These are phyloP conservation scores for Botryotinia convoluta DNA, from an alignment of 2,329 filamentous ascomycete genomes.

Conservation along the genomic window DNA sequence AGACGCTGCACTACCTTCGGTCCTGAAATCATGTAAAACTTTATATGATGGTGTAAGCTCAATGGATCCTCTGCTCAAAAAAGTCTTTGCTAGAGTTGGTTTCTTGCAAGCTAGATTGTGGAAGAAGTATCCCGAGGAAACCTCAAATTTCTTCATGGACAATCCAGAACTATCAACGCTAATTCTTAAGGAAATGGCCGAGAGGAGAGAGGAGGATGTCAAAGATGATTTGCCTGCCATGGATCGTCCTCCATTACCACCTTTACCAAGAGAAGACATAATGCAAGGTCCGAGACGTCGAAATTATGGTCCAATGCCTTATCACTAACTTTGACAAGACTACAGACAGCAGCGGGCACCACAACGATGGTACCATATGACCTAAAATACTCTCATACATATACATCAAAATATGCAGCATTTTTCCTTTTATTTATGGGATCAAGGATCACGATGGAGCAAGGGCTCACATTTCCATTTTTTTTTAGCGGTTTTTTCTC, in stretches of 20 bases:
- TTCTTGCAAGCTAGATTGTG: conserved; percentile 49
- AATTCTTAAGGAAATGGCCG: conserved; percentile 48
- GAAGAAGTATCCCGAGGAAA: conserved; percentile 43
- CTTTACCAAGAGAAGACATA: conserved; percentile 18
- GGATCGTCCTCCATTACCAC: conserved; percentile 18
- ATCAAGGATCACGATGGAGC: conserved; percentile 2
- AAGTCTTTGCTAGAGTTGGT: conserved; percentile 49
- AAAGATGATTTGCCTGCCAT: conserved; percentile 44
- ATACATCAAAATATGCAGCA: background rate
- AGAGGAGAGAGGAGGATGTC: conserved; percentile 44
- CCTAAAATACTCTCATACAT: background rate
- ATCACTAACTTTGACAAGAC: conserved; percentile 17
- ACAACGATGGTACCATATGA: background rate
- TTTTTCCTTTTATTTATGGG: background rate
- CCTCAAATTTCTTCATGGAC: conserved; percentile 43
- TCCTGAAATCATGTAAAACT: conserved; percentile 45
- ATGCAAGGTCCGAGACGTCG: conserved; percentile 26
- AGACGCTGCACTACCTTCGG: conserved; percentile 36
- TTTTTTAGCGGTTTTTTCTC: background rate
- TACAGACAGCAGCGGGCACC: background rate
- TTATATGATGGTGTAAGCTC: conserved; percentile 46
- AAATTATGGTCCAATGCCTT: conserved; percentile 20
- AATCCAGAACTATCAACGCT: conserved; percentile 48
- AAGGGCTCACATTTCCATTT: background rate
- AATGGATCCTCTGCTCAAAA: conserved; percentile 45